These are phyloP conservation scores for Erodium maritimum DNA, from an alignment of 345 rosid species.

Conservation along the genomic window DNA sequence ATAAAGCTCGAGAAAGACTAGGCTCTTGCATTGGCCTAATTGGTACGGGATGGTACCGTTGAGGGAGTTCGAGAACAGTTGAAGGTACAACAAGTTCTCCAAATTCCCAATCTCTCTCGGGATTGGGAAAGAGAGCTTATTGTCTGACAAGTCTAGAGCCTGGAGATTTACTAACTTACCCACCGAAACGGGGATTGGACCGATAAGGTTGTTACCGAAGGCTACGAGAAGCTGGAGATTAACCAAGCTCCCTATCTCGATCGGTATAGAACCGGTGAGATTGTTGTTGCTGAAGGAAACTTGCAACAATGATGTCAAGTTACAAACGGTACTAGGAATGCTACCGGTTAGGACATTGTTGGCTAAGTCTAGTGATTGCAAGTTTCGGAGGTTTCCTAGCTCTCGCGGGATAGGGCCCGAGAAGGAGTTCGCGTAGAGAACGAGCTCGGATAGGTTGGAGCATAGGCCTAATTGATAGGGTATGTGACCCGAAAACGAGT, in stretches of 20 bases:
- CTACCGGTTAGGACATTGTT: conserved; percentile 44
- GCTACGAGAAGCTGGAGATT: conserved; percentile 41
- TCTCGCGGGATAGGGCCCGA: conserved; percentile 57
- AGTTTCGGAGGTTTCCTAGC: conserved; percentile 39
- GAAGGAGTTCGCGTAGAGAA: conserved; percentile 39
- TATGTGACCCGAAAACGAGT: conserved; percentile 42
- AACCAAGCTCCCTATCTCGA: conserved; percentile 44
- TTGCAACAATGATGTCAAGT: conserved; percentile 37
- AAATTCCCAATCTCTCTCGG: conserved; percentile 64
- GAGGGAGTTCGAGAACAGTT: conserved; percentile 34
- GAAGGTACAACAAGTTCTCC: conserved; percentile 32
- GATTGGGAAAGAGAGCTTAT: conserved; percentile 46
- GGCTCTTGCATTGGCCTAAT: conserved; percentile 43
- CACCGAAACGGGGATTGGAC: conserved; percentile 53
- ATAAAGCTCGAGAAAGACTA: conserved; percentile 41
- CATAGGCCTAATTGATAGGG: conserved; percentile 53
- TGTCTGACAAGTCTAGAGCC: conserved; percentile 40
- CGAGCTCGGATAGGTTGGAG: conserved; percentile 35
- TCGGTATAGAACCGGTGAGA: conserved; percentile 49
- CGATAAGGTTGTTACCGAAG: conserved; percentile 32
- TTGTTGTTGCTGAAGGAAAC: conserved; percentile 39
- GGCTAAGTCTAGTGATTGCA: conserved; percentile 49
- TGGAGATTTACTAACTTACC: conserved; percentile 41
- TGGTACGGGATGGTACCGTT: conserved; percentile 55
- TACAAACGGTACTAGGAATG: conserved; percentile 46